A percentile compares a stretch with the other conserved stretches of the same genome.
Conservation (phyloP, 306 rosid genomes). For the Cyclanthera cordifolia region DNA sequence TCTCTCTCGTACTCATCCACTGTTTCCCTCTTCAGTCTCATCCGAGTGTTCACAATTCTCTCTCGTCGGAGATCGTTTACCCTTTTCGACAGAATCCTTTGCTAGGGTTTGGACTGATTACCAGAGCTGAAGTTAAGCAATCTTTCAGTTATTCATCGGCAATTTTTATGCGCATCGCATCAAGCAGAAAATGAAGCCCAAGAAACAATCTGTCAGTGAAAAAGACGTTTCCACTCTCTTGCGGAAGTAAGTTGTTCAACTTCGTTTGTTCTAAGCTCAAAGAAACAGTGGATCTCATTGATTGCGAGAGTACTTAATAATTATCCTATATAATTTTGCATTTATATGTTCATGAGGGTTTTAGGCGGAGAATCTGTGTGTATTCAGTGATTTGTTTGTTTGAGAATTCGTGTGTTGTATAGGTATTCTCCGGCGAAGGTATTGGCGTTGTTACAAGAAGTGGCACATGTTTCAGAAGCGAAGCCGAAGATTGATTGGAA, state of each 20-base stretch:
- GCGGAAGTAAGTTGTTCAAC: conserved; percentile 30
- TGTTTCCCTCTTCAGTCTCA: background rate
- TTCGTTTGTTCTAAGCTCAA: background rate
- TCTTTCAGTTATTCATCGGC: background rate
- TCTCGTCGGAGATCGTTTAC: background rate
- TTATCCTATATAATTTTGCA: background rate
- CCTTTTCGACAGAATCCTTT: background rate
- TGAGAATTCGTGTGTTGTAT: background rate
- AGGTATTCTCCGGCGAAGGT: conserved; percentile 51
- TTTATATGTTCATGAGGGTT: background rate
- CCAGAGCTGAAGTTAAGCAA: background rate
- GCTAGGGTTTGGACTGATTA: conserved; percentile 25
- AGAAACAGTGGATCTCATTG: background rate
- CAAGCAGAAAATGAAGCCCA: conserved; percentile 11
- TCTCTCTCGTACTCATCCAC: background rate
- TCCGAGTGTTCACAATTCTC: background rate
- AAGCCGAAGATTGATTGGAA: conserved; percentile 70
- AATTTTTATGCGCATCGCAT: conserved; percentile 11
- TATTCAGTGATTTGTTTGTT: background rate
- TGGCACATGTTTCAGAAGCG: conserved; percentile 26
- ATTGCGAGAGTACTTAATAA: background rate
- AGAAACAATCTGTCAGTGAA: conserved; percentile 35
- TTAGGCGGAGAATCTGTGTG: background rate
- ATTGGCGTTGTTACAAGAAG: conserved; percentile 59
- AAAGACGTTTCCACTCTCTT: conserved; percentile 36